These are phyloP conservation scores for Paramecium bursaria DNA, from an alignment of 73 alveolate genomes.

Conservation along the genomic window DNA sequence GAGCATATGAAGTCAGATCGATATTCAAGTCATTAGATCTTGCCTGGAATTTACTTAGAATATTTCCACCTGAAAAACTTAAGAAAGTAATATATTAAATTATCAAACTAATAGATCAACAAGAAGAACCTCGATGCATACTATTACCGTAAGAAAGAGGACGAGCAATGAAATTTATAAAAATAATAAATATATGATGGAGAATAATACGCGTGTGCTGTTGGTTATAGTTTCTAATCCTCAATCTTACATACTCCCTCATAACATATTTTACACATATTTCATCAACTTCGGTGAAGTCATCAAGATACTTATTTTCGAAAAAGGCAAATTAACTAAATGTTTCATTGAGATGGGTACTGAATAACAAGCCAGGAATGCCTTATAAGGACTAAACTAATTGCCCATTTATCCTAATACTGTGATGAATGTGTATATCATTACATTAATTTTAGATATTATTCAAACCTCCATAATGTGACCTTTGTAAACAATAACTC, in stretches of 20 bases:
- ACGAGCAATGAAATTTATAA: constrained; percentile 43
- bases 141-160: constrained; percentile 84
- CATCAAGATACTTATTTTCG: constrained; percentile 61
- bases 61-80: constrained; percentile 96
- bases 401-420: constrained; percentile 45
- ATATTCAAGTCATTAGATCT: constrained; percentile 94
- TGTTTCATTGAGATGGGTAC: constrained; percentile 70
- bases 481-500: constrained; percentile 65
- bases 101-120: constrained; percentile 69
- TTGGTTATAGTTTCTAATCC: constrained; percentile 51
- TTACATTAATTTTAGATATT: constrained; percentile 8
- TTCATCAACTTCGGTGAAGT: constrained; percentile 63
- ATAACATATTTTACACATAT: constrained; percentile 55
- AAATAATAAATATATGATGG: constrained; percentile 16
- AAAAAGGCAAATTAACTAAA: constrained; percentile 66
- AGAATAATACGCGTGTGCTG: neutral
- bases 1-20: constrained; percentile 94
- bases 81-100: constrained; percentile 70
- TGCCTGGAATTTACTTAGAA: constrained; percentile 97
- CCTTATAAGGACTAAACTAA: constrained; percentile 58
- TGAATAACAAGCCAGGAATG: constrained; percentile 35
- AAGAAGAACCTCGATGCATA: constrained; percentile 73
- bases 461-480: constrained; percentile 50
- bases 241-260: constrained; percentile 52
- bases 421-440: constrained; percentile 60